Evolutionary conservation across 78 protist species (phyloP).

Genomic region (Dictyostelium purpureum): DNA sequence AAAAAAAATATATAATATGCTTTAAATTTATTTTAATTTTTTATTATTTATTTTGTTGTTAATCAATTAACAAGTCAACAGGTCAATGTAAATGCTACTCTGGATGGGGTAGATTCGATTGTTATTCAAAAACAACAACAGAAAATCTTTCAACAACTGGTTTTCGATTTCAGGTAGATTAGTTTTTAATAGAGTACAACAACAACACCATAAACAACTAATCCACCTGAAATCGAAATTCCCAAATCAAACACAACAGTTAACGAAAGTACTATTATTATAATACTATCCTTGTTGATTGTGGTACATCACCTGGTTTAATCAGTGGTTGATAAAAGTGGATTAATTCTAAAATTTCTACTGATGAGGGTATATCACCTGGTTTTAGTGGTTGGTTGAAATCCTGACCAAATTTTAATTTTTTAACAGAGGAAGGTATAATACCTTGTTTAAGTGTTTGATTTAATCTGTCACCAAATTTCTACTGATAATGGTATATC

Average conservation of each 20-base stretch:
- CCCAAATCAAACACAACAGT: neutral
- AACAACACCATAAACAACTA: neutral
- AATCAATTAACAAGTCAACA: neutral
- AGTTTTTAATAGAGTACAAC: too few relatives aligned
- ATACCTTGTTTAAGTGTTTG: too few relatives aligned
- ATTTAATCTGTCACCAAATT: too few relatives aligned
- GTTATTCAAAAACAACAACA: neutral
- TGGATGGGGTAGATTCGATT: conserved; percentile 12
- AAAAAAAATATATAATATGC: too few relatives aligned
- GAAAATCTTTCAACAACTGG: neutral
- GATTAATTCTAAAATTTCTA: neutral
- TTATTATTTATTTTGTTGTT: too few relatives aligned
- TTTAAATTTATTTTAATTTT: too few relatives aligned
- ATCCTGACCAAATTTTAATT: too few relatives aligned
- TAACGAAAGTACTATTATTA: too few relatives aligned
- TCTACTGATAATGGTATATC: neutral
- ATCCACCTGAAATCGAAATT: neutral
- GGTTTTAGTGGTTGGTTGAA: conserved; percentile 23
- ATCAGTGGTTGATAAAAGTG: too few relatives aligned
- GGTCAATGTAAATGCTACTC: neutral
- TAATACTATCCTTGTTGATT: too few relatives aligned
- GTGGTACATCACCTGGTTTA: too few relatives aligned
- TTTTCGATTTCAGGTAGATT: neutral
- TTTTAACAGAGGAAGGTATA: too few relatives aligned
- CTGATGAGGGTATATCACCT: neutral